Percentiles rank a stretch among this genome's conserved stretches.
Conservation (phyloP, 352 stramenopile species). For the Globisporangium ultimum region DNA sequence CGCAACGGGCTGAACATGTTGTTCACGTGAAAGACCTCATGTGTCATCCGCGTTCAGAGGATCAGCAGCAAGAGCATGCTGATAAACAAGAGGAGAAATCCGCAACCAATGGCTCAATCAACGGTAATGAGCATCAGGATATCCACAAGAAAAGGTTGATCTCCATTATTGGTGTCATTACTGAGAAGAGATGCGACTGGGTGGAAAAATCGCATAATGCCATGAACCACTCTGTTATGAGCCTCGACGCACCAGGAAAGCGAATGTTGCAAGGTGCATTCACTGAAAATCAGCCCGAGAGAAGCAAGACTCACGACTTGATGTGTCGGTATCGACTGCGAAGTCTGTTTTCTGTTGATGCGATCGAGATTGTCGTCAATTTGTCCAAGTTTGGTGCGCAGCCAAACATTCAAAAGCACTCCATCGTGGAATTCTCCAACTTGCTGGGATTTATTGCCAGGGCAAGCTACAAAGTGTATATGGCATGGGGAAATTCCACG, state of each 20-base stretch:
- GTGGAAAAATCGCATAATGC: slow-evolving; percentile 10
- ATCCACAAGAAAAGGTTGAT: slow-evolving; percentile 34
- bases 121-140: slow-evolving; percentile 10
- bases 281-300: not conserved
- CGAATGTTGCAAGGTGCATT: not conserved
- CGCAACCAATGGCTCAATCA: no score
- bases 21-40: slow-evolving; percentile 23
- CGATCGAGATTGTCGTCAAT: slow-evolving; percentile 48
- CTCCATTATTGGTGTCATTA: slow-evolving; percentile 30
- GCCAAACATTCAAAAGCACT: slow-evolving; percentile 22
- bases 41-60: slow-evolving; percentile 15
- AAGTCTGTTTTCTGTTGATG: slow-evolving; percentile 38
- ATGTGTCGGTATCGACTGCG: slow-evolving; percentile 33
- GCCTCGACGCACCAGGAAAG: not conserved
- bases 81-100: not conserved
- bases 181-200: slow-evolving; percentile 32
- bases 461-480: slow-evolving; percentile 55
- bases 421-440: slow-evolving; percentile 48
- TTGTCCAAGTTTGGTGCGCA: slow-evolving; percentile 34
- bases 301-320: slow-evolving; percentile 12
- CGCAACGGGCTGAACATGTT: slow-evolving; percentile 18
- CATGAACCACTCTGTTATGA: slow-evolving; percentile 11
- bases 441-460: slow-evolving; percentile 56
- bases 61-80: slow-evolving; percentile 4
- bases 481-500: slow-evolving; percentile 50